Conservation (phyloP, 371 early-diverging fungal species). For the Mucor piriformis region DNA sequence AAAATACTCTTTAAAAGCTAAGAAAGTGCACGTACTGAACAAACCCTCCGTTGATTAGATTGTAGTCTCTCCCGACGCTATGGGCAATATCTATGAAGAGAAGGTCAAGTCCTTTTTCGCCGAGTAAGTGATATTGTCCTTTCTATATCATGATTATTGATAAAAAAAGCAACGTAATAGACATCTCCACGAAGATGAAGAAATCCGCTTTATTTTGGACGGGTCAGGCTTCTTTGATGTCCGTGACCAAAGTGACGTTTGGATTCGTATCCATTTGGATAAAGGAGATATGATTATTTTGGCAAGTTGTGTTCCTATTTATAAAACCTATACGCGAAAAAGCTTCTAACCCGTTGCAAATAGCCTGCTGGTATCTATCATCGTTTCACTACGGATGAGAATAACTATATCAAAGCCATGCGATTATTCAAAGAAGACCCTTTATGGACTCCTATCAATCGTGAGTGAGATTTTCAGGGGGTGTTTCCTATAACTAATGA, state of each 20-base stretch:
- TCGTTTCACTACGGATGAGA: constrained; percentile 88
- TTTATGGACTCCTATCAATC: constrained; percentile 92
- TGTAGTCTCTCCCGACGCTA: constrained; percentile 71
- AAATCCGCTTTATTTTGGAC: constrained; percentile 89
- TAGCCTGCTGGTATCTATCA: constrained; percentile 96
- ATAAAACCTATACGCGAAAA: no score
- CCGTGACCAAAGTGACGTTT: constrained; percentile 74
- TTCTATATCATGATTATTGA: no score
- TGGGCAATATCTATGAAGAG: constrained; percentile 82
- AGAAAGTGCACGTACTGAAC: not conserved
- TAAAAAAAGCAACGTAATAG: constrained; percentile 40
- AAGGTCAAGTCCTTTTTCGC: constrained; percentile 92
- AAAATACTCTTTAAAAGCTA: constrained; percentile 9
- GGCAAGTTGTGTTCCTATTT: constrained; percentile 40
- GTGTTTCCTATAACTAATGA: not conserved
- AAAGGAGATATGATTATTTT: constrained; percentile 88
- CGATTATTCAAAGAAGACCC: constrained; percentile 95
- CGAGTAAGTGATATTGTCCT: constrained; percentile 68
- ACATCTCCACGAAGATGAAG: constrained; percentile 97
- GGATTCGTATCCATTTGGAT: constrained; percentile 86
- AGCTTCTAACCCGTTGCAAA: no score
- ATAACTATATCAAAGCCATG: constrained; percentile 88
- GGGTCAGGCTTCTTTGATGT: constrained; percentile 93
- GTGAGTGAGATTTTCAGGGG: constrained; percentile 43
- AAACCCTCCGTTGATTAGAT: constrained; percentile 24